Percentiles rank a stretch among this genome's conserved stretches.
These are phyloP conservation scores for Euphorbia celastroides DNA, from an alignment of 441 rosid species.

Conservation along the genomic window DNA sequence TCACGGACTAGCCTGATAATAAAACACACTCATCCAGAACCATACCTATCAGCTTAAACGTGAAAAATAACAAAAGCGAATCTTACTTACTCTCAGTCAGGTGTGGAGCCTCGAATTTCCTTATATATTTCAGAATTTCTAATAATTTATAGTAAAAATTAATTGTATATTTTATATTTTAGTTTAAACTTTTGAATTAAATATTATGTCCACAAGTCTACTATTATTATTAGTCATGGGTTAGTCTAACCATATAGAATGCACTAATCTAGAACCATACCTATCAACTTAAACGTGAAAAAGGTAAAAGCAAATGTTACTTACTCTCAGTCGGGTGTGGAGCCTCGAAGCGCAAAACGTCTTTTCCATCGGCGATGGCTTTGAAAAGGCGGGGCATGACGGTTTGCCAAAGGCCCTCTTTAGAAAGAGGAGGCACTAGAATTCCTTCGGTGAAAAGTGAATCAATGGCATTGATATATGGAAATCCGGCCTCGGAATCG, in stretches of 20 bases:
- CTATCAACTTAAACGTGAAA: no score
- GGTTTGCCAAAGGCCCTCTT: conserved; percentile 31
- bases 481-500: conserved; percentile 42
- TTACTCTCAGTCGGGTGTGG: conserved; percentile 47
- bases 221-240: no score
- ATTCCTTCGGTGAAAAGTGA: conserved; percentile 53
- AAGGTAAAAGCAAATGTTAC: neutral
- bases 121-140: no score
- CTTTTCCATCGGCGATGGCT: conserved; percentile 30
- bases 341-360: conserved; percentile 44
- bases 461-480: conserved; percentile 52
- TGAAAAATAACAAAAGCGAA: neutral
- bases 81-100: conserved; percentile 35
- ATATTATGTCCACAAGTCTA: no score
- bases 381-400: conserved; percentile 52
- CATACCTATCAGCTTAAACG: no score
- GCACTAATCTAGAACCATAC: no score
- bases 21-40: no score
- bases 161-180: no score
- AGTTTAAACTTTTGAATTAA: no score
- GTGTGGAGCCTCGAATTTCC: conserved; percentile 49
- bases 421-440: conserved; percentile 32
- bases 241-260: no score
- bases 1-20: no score
- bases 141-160: no score